These are phyloP conservation scores for Aureobasidium sp. DNA, from an alignment of 2,329 filamentous ascomycete genomes.

Conservation along the genomic window DNA sequence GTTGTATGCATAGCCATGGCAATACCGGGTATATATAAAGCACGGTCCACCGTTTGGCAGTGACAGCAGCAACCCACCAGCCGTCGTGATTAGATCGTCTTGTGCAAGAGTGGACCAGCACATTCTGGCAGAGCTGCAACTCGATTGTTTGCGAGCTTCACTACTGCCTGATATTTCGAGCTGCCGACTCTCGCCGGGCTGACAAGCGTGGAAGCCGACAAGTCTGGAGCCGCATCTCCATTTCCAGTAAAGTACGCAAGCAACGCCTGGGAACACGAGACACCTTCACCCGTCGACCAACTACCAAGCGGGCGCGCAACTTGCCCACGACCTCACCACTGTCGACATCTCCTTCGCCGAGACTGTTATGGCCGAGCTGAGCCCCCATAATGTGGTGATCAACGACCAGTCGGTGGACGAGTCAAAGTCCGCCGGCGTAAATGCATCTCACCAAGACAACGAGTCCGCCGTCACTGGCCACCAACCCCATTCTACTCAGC, in stretches of 20 bases:
- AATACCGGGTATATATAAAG: background rate
- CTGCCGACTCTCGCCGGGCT: background rate
- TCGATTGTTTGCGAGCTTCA: background rate
- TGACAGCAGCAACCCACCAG: background rate
- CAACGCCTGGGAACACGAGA: background rate
- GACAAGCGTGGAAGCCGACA: background rate
- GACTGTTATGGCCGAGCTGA: constrained; percentile 67
- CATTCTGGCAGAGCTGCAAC: background rate
- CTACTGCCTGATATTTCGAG: background rate
- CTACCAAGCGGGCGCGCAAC: background rate
- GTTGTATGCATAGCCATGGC: background rate
- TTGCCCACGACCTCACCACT: background rate
- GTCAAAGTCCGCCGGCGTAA: constrained; percentile 54
- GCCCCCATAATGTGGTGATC: constrained; percentile 63
- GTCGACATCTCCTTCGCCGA: constrained; percentile 19
- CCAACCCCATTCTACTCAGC: constrained; percentile 22
- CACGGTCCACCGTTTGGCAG: background rate
- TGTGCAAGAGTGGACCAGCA: background rate
- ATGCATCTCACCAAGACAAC: constrained; percentile 45
- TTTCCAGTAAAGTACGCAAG: background rate
- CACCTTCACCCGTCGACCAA: background rate
- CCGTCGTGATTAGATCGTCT: background rate
- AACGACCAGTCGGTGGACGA: constrained; percentile 59
- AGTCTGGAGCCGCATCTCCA: background rate
- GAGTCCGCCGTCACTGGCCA: constrained; percentile 34